These are phyloP conservation scores for Alternaria alternata DNA, from an alignment of 2,329 filamentous ascomycete species.

Conservation along the genomic window DNA sequence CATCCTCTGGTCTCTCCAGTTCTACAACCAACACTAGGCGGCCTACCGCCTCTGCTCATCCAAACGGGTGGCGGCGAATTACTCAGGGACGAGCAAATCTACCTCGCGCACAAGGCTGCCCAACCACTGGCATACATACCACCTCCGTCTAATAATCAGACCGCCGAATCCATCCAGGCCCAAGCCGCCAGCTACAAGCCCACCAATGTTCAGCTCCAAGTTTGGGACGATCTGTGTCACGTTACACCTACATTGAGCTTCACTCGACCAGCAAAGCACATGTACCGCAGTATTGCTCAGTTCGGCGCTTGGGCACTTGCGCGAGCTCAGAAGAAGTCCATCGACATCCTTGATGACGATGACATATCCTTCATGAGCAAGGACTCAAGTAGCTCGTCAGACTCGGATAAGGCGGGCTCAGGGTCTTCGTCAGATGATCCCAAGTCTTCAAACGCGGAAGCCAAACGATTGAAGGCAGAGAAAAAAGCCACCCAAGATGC, in stretches of 20 bases:
- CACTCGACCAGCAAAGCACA: conserved; percentile 93
- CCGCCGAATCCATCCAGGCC: conserved; percentile 67
- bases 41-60: conserved; percentile 85
- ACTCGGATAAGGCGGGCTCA: conserved; percentile 20
- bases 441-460: conserved; percentile 20
- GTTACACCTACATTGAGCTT: conserved; percentile 93
- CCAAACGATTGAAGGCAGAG: conserved; percentile 26
- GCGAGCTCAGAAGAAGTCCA: conserved; percentile 77
- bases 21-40: conserved; percentile 86
- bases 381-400: conserved; percentile 51
- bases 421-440: conserved; percentile 37
- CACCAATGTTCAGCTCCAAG: conserved; percentile 91
- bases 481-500: conserved; percentile 19
- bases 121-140: conserved; percentile 81
- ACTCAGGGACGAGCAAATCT: conserved; percentile 92
- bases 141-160: conserved; percentile 47
- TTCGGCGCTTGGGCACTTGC: conserved; percentile 93
- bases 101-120: conserved; percentile 92
- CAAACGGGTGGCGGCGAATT: conserved; percentile 89
- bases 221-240: conserved; percentile 96
- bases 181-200: conserved; percentile 76
- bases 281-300: conserved; percentile 91
- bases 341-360: conserved; percentile 84
- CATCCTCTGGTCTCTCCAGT: conserved; percentile 92
- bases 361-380: conserved; percentile 76